Base-by-base conservation (phyloP, 116 monocot genomes). In the Iris pallida region DNA sequence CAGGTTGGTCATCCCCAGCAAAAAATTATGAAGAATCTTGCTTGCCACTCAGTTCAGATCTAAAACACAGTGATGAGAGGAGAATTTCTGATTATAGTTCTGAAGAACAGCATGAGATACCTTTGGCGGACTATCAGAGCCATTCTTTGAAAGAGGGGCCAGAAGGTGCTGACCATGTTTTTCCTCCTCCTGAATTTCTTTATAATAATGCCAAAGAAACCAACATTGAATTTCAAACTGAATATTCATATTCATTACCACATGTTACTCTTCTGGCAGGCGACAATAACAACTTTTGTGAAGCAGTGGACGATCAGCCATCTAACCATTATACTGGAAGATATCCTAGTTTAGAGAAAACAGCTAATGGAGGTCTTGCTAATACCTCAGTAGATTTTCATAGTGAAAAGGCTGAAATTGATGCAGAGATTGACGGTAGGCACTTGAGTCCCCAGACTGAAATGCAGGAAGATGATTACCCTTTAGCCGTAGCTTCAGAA, bases 381-480 rank as follows among this genome's bases (percentile, higher is more conserved):
- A 67, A 49, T 64, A n/a, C n/a, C n/a, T 54, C 15, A 41, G 30
- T 14, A 47, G 55, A 54, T n/a, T 62, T 54, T 71, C 45, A 65
- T 43, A 5, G 12, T 64, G 78, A 72, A 20, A 57, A 60, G 49
- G 3, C 10, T 68, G 71, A 75, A 20, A 53, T 55, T 42, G 64
- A 48, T 74, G 73, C 68, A 46, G 55, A 65, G 63, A 73, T 59
- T 11, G 73, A 65, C 63, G 66, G 45, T 73, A 64, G 56, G 17
- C 73, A 44, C 20, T 53, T 62, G 62, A 42, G 46, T 49, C 53
- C 42, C 16, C 5, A 52, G 52, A 61, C 5, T 67, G 71, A 71
- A 65, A 47, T 40, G 42, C 51, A 67, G 55, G n/a, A n/a, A n/a
- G 73, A 60, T 47, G 44, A 73, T 47, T 56, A 53, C 53, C 53